A percentile compares a stretch with the other conserved stretches of the same genome.
These are phyloP conservation scores for Suhomyces faveliae DNA, from an alignment of 805 yeast species.

Conservation along the genomic window DNA sequence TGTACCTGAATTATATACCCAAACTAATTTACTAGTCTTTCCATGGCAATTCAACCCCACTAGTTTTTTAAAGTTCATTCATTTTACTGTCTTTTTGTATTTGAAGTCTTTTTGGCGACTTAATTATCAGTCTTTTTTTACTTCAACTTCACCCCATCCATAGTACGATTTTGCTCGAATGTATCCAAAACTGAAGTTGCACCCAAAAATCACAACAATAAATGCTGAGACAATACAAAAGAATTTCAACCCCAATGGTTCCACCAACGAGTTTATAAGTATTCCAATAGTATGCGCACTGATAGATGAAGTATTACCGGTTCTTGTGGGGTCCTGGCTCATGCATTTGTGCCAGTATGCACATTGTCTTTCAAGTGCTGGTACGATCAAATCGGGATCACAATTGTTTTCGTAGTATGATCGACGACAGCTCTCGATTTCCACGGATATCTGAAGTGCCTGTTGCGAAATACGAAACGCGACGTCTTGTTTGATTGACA, in stretches of 20 bases:
- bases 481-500: conserved; percentile 55
- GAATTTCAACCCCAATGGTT: conserved; percentile 65
- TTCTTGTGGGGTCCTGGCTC: conserved; percentile 51
- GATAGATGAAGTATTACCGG: conserved; percentile 51
- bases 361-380: conserved; percentile 59
- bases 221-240: conserved; percentile 43
- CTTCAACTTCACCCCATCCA: conserved; percentile 31
- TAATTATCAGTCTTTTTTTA: no score
- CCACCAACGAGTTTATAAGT: conserved; percentile 59
- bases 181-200: conserved; percentile 67
- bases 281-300: conserved; percentile 64
- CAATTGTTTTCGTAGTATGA: conserved; percentile 58
- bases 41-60: not conserved
- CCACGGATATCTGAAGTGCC: conserved; percentile 44
- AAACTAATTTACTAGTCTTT: no score
- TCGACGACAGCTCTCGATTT: conserved; percentile 53
- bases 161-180: conserved; percentile 54
- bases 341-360: conserved; percentile 64
- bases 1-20: no score
- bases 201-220: conserved; percentile 48
- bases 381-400: conserved; percentile 51
- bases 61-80: no score
- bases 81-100: not conserved
- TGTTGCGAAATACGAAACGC: conserved; percentile 48
- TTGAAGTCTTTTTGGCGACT: no score